Percentiles rank a stretch among this genome's conserved stretches.
Conservation (phyloP, 2,329 filamentous ascomycete species). For the Raffaelea albimanens region DNA sequence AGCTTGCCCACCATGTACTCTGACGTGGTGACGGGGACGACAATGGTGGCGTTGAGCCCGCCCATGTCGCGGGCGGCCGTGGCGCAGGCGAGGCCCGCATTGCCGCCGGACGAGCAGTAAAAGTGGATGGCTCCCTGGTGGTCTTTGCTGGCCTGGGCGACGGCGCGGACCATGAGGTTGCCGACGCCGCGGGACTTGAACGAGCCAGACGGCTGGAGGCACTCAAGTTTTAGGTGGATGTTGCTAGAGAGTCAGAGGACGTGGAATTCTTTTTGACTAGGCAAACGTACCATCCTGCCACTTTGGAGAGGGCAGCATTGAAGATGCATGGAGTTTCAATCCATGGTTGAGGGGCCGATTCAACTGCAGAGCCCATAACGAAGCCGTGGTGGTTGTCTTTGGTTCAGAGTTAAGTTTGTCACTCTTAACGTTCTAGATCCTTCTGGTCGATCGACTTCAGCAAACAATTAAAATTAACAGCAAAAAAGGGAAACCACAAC, state of each 20-base stretch:
- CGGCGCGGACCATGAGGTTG: conserved; percentile 52
- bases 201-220: conserved; percentile 69
- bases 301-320: conserved; percentile 53
- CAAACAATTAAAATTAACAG: no score
- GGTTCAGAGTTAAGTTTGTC: not conserved
- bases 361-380: no score
- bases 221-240: conserved; percentile 76
- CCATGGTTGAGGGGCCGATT: conserved; percentile 38
- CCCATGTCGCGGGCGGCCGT: conserved; percentile 55
- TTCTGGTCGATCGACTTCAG: no score
- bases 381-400: no score
- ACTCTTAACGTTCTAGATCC: not conserved
- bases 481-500: no score
- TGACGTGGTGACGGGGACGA: conserved; percentile 58
- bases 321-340: conserved; percentile 59
- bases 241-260: conserved; percentile 33
- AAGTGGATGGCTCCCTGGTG: conserved; percentile 43
- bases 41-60: conserved; percentile 54
- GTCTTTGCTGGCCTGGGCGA: conserved; percentile 13
- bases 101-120: conserved; percentile 66
- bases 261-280: not conserved
- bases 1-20: conserved; percentile 61
- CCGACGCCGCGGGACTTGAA: conserved; percentile 77
- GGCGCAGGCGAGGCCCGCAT: conserved; percentile 73
- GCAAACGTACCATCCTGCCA: conserved; percentile 53